These are phyloP conservation scores for Podospora appendiculata DNA, from an alignment of 495 filamentous ascomycete species.

Conservation along the genomic window DNA sequence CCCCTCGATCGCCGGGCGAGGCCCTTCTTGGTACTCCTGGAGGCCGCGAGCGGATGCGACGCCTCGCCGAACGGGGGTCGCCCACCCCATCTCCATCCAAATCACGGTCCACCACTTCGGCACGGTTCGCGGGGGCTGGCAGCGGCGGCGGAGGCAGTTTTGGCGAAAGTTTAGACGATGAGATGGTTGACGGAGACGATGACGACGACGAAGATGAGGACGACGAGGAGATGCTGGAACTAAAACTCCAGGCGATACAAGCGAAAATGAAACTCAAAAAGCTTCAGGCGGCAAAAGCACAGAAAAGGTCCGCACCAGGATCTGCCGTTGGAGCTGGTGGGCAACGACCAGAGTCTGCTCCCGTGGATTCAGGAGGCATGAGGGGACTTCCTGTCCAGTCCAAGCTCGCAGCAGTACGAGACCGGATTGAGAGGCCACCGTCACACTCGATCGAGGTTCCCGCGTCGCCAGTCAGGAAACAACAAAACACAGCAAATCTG, in stretches of 20 bases:
- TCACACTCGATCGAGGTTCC: slow-evolving; percentile 63
- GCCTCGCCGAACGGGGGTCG: slow-evolving; percentile 53
- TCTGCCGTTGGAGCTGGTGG: slow-evolving; percentile 13
- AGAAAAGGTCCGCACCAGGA: slow-evolving; percentile 21
- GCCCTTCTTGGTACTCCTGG: slow-evolving; percentile 74
- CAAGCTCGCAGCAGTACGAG: slow-evolving; percentile 14
- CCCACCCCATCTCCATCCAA: slow-evolving; percentile 55
- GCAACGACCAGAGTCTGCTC: slow-evolving; percentile 10
- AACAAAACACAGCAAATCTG: slow-evolving; percentile 29
- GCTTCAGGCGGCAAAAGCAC: slow-evolving; percentile 54
- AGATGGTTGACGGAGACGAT: slow-evolving; percentile 28
- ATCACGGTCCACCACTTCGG: slow-evolving; percentile 11
- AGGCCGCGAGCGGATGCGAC: slow-evolving; percentile 63
- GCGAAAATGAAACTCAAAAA: slow-evolving; percentile 84
- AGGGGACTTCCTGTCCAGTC: slow-evolving; percentile 18
- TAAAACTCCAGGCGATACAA: slow-evolving; percentile 79
- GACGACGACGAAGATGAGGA: slow-evolving; percentile 55
- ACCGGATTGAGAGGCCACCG: slow-evolving; percentile 26
- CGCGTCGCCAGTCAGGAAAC: slow-evolving; percentile 61
- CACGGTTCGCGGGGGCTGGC: slow-evolving; percentile 10
- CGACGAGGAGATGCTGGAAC: slow-evolving; percentile 80
- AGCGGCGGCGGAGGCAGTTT: neutral
- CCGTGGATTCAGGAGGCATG: slow-evolving; percentile 6
- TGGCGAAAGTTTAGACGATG: slow-evolving; percentile 24
- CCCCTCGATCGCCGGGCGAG: slow-evolving; percentile 78